These are phyloP conservation scores for Simmondsia chinensis DNA, from an alignment of 148 eudicot genomes.

Conservation along the genomic window DNA sequence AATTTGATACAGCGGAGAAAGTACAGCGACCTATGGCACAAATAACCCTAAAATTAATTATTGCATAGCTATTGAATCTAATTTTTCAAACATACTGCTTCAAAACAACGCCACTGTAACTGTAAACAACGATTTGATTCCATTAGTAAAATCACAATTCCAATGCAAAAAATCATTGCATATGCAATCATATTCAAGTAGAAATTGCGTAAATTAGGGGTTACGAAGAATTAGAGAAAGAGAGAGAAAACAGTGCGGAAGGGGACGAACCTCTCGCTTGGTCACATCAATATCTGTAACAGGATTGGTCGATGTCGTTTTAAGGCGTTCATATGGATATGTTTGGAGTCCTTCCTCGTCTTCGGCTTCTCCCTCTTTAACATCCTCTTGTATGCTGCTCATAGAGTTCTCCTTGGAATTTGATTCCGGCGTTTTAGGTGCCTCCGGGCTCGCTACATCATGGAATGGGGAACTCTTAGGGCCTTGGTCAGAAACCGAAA, in stretches of 20 bases:
- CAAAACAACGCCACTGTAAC: no score
- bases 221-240: background rate
- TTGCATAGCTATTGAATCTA: no score
- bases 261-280: slow-evolving; percentile 80
- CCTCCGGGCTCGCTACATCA: slow-evolving; percentile 41
- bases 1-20: no score
- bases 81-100: no score
- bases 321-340: slow-evolving; percentile 82
- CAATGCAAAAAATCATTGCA: no score
- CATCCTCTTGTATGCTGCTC: slow-evolving; percentile 62
- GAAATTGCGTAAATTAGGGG: background rate
- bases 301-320: slow-evolving; percentile 53
- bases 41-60: no score
- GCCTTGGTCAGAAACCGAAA: no score
- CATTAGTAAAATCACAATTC: no score
- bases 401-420: slow-evolving; percentile 45
- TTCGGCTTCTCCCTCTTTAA: slow-evolving; percentile 70
- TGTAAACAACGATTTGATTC: no score
- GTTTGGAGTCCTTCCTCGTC: slow-evolving; percentile 78
- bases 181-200: no score
- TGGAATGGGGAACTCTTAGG: slow-evolving; percentile 8
- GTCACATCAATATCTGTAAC: slow-evolving; percentile 76
- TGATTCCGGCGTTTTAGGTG: slow-evolving; percentile 36
- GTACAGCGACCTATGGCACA: no score
- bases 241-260: slow-evolving; percentile 6